Evolutionary conservation across 108 stramenopile genomes (phyloP).

Genomic region (Cyclotella sp.): DNA sequence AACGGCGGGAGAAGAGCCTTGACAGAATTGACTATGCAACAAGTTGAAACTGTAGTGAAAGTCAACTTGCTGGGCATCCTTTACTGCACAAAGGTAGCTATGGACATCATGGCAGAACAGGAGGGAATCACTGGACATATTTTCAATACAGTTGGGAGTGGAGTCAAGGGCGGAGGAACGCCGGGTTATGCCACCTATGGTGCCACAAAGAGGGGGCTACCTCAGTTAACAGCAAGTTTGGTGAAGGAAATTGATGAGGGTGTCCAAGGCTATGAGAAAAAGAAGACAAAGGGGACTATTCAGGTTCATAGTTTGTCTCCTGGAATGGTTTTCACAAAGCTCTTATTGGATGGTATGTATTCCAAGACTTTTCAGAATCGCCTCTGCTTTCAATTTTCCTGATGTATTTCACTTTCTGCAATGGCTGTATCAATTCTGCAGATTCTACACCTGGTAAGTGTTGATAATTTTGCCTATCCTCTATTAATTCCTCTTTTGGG

Average conservation of each 20-base stretch:
- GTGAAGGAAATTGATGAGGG: conserved; percentile 89
- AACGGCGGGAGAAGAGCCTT: conserved; percentile 90
- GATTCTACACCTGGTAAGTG: conserved; percentile 78
- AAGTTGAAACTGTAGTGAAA: conserved; percentile 87
- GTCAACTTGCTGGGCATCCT: conserved; percentile 89
- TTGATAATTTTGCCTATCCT: too few relatives aligned
- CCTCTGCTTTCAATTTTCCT: too few relatives aligned
- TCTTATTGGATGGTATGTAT: conserved; percentile 69
- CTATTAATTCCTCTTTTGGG: not conserved
- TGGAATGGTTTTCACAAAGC: conserved; percentile 93
- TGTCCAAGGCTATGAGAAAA: conserved; percentile 88
- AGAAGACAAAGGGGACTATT: conserved; percentile 73
- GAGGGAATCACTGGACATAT: conserved; percentile 83
- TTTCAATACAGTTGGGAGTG: conserved; percentile 92
- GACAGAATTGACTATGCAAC: conserved; percentile 71
- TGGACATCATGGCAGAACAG: conserved; percentile 89
- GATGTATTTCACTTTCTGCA: too few relatives aligned
- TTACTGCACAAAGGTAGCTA: conserved; percentile 86
- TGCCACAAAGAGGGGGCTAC: conserved; percentile 91
- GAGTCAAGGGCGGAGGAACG: conserved; percentile 93
- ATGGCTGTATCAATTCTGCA: too few relatives aligned
- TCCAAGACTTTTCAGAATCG: too few relatives aligned
- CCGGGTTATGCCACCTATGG: conserved; percentile 94
- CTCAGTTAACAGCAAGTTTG: conserved; percentile 86
- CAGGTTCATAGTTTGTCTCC: conserved; percentile 89